Evolutionary conservation across 305 asterid genomes (phyloP).

Genomic region (Fraxinus sp.): DNA sequence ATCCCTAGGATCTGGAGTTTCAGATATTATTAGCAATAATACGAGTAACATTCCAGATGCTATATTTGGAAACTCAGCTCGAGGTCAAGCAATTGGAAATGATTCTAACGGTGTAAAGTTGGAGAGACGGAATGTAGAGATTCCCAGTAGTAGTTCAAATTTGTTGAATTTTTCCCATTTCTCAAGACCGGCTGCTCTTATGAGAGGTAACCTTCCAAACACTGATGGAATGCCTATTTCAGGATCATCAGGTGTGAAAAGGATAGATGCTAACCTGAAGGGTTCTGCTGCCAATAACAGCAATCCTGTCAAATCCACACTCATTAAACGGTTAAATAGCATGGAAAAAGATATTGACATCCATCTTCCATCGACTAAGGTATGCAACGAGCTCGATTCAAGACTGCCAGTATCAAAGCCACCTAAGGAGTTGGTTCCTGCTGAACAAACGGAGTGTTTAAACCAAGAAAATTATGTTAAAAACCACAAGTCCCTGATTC

Average conservation of each 20-base stretch:
- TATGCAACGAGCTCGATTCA: conserved; percentile 25
- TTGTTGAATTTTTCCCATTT: conserved; percentile 70
- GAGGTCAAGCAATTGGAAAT: conserved; percentile 36
- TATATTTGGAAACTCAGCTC: conserved; percentile 35
- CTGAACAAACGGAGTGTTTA: conserved; percentile 27
- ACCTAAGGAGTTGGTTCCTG: conserved; percentile 26
- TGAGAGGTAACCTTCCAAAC: conserved; percentile 42
- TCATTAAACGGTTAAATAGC: conserved; percentile 28
- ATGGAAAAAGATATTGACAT: conserved; percentile 29
- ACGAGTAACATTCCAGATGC: conserved; percentile 29
- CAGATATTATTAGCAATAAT: conserved; percentile 37
- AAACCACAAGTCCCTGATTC: conserved; percentile 34
- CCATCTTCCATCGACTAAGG: conserved; percentile 31
- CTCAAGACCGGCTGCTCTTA: conserved; percentile 55
- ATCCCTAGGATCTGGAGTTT: conserved; percentile 46
- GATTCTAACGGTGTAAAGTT: conserved; percentile 25
- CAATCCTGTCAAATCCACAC: conserved; percentile 33
- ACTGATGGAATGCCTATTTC: conserved; percentile 40
- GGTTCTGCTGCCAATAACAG: conserved; percentile 25
- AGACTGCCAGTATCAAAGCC: conserved; percentile 32
- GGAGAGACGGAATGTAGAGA: conserved; percentile 32
- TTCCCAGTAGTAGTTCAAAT: conserved; percentile 36
- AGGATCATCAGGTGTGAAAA: conserved; percentile 35
- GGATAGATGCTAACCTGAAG: conserved; percentile 36
- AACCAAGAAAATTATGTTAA: conserved; percentile 34